Evolutionary conservation across 2,329 filamentous ascomycete genomes (phyloP).

Genomic region (Macroventuria anomochaeta): DNA sequence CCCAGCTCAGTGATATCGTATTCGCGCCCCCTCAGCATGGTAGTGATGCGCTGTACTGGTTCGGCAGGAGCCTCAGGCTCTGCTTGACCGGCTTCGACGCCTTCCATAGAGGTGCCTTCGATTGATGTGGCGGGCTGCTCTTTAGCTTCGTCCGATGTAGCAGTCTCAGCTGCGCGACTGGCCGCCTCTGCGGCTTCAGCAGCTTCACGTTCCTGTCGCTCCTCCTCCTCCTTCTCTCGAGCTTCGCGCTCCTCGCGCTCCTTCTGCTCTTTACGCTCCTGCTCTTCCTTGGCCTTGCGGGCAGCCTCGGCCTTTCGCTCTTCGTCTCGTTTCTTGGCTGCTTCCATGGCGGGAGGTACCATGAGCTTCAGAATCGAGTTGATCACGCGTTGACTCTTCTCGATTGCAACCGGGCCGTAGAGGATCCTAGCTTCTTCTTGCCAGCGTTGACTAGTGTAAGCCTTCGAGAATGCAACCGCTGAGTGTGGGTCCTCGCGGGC

Average conservation of each 20-base stretch:
- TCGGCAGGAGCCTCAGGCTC: constrained; percentile 47
- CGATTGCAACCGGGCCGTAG: constrained; percentile 71
- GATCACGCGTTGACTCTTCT: constrained; percentile 72
- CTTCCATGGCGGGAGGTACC: constrained; percentile 82
- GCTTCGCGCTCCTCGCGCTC: constrained; percentile 64
- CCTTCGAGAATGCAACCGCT: constrained; percentile 75
- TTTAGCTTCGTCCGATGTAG: constrained; percentile 27
- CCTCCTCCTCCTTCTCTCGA: constrained; percentile 56
- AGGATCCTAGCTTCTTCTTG: constrained; percentile 88
- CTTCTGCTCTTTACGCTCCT: constrained; percentile 66
- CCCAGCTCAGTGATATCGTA: constrained; percentile 93
- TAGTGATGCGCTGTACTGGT: constrained; percentile 68
- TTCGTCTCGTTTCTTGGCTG: constrained; percentile 73
- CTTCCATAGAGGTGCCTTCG: constrained; percentile 72
- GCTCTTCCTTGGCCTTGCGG: constrained; percentile 66
- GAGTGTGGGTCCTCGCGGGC: constrained; percentile 69
- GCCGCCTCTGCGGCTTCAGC: constrained; percentile 48
- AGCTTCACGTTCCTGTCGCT: constrained; percentile 51
- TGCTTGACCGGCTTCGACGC: constrained; percentile 63
- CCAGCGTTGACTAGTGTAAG: constrained; percentile 79
- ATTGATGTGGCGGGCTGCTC: constrained; percentile 48
- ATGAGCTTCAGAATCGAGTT: constrained; percentile 74
- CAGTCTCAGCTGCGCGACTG: constrained; percentile 41
- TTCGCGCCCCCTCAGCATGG: constrained; percentile 83
- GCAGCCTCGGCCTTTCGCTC: constrained; percentile 78